Evolutionary conservation across 2,329 filamentous ascomycete genomes (phyloP).

Genomic region (Neurospora sp.): DNA sequence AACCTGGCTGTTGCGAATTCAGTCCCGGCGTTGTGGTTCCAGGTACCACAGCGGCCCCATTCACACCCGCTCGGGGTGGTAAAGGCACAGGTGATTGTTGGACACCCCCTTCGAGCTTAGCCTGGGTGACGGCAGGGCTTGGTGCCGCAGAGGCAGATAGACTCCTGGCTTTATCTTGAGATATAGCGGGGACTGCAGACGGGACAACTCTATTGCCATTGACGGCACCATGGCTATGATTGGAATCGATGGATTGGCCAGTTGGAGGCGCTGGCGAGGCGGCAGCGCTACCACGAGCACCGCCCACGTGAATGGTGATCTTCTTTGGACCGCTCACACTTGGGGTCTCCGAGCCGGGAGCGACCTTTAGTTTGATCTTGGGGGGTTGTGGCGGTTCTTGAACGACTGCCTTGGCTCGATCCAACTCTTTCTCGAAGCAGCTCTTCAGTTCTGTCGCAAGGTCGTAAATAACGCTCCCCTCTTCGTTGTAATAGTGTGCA

Average conservation of each 20-base stretch:
- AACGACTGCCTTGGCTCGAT: slow-evolving; percentile 62
- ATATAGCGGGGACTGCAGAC: slow-evolving; percentile 2
- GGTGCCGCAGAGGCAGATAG: slow-evolving; percentile 31
- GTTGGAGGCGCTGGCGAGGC: slow-evolving; percentile 40
- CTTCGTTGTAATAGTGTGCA: slow-evolving; percentile 83
- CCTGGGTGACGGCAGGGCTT: slow-evolving; percentile 31
- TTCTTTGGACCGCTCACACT: slow-evolving; percentile 40
- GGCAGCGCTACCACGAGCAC: slow-evolving; percentile 40
- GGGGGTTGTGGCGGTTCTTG: slow-evolving; percentile 57
- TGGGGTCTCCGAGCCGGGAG: slow-evolving; percentile 35
- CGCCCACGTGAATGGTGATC: slow-evolving; percentile 63
- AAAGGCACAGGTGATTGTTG: slow-evolving; percentile 23
- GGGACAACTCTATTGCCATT: slow-evolving; percentile 20
- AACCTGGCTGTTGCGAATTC: slow-evolving; percentile 10
- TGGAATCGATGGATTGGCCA: slow-evolving; percentile 26
- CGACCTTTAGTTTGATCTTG: slow-evolving; percentile 73
- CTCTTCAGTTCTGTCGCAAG: slow-evolving; percentile 72
- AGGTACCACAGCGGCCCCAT: slow-evolving; percentile 5
- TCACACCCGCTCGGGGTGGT: slow-evolving; percentile 4
- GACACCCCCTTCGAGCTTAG: slow-evolving; percentile 25
- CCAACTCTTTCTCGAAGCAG: slow-evolving; percentile 58
- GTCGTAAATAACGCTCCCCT: slow-evolving; percentile 74
- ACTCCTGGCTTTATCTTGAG: slow-evolving; percentile 24
- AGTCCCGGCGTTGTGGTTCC: slow-evolving; percentile 19
- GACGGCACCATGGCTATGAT: slow-evolving; percentile 22